Evolutionary conservation across 2,329 filamentous ascomycete species (phyloP).

Genomic region (Fusarium sororula): DNA sequence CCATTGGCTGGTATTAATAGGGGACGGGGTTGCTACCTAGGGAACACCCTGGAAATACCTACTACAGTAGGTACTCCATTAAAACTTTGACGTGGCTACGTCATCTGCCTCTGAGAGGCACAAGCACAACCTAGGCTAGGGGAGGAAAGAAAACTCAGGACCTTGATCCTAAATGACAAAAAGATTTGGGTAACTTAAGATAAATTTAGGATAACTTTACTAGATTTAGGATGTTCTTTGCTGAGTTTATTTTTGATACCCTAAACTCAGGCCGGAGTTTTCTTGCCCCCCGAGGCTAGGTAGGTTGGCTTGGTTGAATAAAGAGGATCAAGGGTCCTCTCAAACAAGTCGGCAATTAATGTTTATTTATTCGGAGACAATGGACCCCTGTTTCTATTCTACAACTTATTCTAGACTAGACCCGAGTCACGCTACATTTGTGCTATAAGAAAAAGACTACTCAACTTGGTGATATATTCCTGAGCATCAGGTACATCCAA

Average conservation of each 20-base stretch:
- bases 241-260: no score
- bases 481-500: constrained; percentile 31
- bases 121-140: not conserved
- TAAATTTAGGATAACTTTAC: no score
- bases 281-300: no score
- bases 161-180: no score
- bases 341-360: not conserved
- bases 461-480: constrained; percentile 26
- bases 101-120: constrained; percentile 13
- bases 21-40: constrained; percentile 15
- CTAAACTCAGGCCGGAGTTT: no score
- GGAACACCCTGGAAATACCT: constrained; percentile 24
- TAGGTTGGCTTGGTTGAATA: not conserved
- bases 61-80: not conserved
- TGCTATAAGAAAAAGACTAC: not conserved
- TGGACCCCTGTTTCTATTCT: not conserved
- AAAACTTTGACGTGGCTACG: constrained; percentile 21
- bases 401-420: not conserved
- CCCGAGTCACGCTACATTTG: not conserved
- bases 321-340: constrained; percentile 3
- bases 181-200: no score
- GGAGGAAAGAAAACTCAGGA: no score
- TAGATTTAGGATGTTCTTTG: no score
- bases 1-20: constrained; percentile 42
- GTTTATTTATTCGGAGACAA: not conserved